Percentiles rank a stretch among this genome's conserved stretches.
phyloP scores from a whole-genome alignment of 345 rosid genomes.

The Eucalyptus dawsonii region DNA sequence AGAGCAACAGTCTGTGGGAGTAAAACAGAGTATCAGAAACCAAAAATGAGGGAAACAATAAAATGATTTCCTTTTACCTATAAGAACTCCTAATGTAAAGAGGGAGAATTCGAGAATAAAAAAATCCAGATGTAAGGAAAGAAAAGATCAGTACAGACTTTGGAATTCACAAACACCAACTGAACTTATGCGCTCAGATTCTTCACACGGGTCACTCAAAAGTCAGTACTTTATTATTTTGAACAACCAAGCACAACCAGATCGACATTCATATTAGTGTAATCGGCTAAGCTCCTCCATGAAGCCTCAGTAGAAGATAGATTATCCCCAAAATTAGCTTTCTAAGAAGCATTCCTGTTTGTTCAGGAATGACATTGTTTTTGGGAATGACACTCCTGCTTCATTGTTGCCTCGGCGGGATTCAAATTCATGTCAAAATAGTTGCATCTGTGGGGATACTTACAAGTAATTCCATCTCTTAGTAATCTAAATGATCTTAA shows the following conservation, averaged over 20 bases:
- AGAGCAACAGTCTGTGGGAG: constrained; percentile 44
- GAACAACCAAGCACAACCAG: neutral
- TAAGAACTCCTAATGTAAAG: neutral
- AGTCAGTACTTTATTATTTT: neutral
- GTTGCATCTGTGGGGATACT: neutral
- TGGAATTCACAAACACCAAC: neutral
- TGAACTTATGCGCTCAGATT: too few relatives aligned
- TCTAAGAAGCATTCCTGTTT: neutral
- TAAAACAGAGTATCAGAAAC: neutral
- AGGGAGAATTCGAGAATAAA: neutral
- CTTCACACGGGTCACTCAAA: neutral
- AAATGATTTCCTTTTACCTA: neutral
- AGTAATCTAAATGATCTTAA: neutral
- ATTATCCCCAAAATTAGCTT: neutral
- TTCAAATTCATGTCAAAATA: neutral
- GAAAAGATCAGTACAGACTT: neutral
- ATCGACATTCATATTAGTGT: neutral
- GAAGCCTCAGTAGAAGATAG: neutral
- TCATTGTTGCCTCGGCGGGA: neutral
- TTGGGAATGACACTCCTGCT: neutral
- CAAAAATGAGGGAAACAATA: neutral
- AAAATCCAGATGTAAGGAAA: neutral
- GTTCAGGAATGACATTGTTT: neutral
- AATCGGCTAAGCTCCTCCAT: neutral
- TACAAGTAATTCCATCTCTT: neutral